Conservation (phyloP, 2,329 filamentous ascomycete genomes). For the Neofusicoccum ribis region DNA sequence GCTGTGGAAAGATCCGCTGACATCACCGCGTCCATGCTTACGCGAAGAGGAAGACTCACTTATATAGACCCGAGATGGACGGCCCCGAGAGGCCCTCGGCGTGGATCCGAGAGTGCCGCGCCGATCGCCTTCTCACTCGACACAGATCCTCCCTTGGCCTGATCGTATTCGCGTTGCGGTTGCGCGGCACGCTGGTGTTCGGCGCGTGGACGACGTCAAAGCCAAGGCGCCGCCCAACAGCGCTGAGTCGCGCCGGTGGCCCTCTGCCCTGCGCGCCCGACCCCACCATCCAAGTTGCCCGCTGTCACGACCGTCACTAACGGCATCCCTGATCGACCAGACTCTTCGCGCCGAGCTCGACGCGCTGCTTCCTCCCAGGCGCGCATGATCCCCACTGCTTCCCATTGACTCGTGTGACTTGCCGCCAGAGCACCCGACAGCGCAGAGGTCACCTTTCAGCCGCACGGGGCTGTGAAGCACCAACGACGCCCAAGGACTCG, state of each 20-base stretch:
- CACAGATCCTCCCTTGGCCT: background rate
- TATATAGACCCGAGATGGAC: background rate
- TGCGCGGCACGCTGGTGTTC: background rate
- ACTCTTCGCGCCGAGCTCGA: background rate
- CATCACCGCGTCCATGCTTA: background rate
- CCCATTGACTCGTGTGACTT: constrained; percentile 9
- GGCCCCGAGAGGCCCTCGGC: background rate
- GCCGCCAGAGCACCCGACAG: background rate
- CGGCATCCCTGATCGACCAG: constrained; percentile 17
- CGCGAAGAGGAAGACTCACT: background rate
- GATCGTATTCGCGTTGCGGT: constrained; percentile 14
- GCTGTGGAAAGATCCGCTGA: background rate
- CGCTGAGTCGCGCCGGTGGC: constrained; percentile 13
- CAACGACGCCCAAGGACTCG: constrained; percentile 1
- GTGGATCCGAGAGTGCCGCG: background rate
- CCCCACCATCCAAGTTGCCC: constrained; percentile 12
- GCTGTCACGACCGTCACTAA: background rate
- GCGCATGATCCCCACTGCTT: background rate
- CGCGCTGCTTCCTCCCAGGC: background rate
- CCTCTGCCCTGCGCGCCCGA: constrained; percentile 12
- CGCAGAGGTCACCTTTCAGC: constrained; percentile 16
- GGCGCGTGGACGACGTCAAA: constrained; percentile 2
- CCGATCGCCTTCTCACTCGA: background rate
- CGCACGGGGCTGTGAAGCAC: constrained; percentile 17
- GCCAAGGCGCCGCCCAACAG: constrained; percentile 13